phyloP scores from a whole-genome alignment of 1,284 basidiomycete species.

The Ustilago loliicola region DNA sequence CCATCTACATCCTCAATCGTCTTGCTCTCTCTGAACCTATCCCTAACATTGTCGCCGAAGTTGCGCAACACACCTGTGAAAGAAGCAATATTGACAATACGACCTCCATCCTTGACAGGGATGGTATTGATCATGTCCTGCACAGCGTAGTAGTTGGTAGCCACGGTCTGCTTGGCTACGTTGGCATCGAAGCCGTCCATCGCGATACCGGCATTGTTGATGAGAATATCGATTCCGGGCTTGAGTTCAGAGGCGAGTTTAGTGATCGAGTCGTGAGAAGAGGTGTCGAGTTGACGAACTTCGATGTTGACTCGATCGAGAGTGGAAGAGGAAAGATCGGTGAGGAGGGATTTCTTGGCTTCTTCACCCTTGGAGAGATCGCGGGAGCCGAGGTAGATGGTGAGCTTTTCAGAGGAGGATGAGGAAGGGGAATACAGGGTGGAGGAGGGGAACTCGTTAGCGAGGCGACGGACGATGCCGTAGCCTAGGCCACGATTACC shows the following conservation, averaged over 20 bases:
- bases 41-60: slow-evolving; percentile 46
- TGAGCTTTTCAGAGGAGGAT: slow-evolving; percentile 48
- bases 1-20: slow-evolving; percentile 49
- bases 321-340: slow-evolving; percentile 36
- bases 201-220: slow-evolving; percentile 68
- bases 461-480: slow-evolving; percentile 60
- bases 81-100: slow-evolving; percentile 62
- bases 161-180: slow-evolving; percentile 63
- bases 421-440: slow-evolving; percentile 30
- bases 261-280: slow-evolving; percentile 39
- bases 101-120: slow-evolving; percentile 47
- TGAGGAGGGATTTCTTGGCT: slow-evolving; percentile 53
- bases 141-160: slow-evolving; percentile 64
- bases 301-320: slow-evolving; percentile 44
- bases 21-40: slow-evolving; percentile 46
- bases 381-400: slow-evolving; percentile 64
- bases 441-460: slow-evolving; percentile 55
- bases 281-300: slow-evolving; percentile 45
- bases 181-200: slow-evolving; percentile 61
- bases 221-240: slow-evolving; percentile 56
- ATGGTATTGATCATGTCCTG: slow-evolving; percentile 55
- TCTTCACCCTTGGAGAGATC: slow-evolving; percentile 57
- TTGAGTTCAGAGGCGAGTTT: slow-evolving; percentile 46
- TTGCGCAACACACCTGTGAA: slow-evolving; percentile 55
- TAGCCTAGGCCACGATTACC: slow-evolving; percentile 51